These are phyloP conservation scores for Pistacia integerrima DNA, from an alignment of 345 rosid species.

Conservation along the genomic window DNA sequence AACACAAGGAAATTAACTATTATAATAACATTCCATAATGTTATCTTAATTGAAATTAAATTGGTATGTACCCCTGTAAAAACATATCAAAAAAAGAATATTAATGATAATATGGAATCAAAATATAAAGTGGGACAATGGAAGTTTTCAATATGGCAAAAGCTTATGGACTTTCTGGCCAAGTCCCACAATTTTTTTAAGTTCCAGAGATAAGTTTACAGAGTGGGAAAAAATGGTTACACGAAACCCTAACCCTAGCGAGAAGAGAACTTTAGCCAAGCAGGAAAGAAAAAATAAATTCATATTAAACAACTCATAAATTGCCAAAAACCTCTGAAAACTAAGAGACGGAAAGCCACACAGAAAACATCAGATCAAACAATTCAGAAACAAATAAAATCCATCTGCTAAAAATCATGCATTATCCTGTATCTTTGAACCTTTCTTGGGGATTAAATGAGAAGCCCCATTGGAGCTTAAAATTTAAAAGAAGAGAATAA, in stretches of 20 bases:
- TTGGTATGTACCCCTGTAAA: background rate
- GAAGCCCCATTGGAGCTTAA: background rate
- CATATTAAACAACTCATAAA: background rate
- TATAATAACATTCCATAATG: too few species aligned
- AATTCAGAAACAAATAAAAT: background rate
- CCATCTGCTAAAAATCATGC: background rate
- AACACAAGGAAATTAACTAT: too few species aligned
- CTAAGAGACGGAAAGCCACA: background rate
- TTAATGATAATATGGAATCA: background rate
- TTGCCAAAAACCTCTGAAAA: background rate
- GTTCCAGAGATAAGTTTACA: background rate
- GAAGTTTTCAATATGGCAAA: background rate
- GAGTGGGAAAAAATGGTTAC: background rate
- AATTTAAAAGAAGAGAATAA: background rate
- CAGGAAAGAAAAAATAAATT: background rate
- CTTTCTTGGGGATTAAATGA: background rate
- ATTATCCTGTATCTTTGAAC: background rate
- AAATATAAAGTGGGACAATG: background rate
- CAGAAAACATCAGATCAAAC: constrained; percentile 8
- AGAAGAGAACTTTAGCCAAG: background rate
- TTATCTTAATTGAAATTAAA: background rate
- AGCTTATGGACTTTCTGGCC: background rate
- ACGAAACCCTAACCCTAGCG: constrained; percentile 42
- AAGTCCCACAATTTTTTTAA: background rate
- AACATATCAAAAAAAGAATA: background rate